Evolutionary conservation across 1,284 basidiomycete genomes (phyloP).

Genomic region (Trichosporon faecale): DNA sequence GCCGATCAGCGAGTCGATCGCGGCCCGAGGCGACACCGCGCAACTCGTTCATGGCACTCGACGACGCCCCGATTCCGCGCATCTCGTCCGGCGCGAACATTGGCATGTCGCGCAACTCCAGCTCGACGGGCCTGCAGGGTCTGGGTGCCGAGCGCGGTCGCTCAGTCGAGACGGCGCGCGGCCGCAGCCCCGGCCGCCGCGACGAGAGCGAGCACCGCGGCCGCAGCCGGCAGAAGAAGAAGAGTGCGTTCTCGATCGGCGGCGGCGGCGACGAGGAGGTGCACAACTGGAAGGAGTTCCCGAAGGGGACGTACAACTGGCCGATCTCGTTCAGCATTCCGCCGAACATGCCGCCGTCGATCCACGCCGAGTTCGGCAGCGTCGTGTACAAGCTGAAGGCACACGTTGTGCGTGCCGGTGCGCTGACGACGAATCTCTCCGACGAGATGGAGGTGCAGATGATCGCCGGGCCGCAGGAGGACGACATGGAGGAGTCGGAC

Average conservation of each 20-base stretch:
- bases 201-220: constrained; percentile 46
- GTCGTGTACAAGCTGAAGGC: constrained; percentile 80
- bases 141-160: neutral
- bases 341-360: constrained; percentile 71
- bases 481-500: constrained; percentile 73
- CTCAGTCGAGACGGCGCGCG: constrained; percentile 13
- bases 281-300: constrained; percentile 81
- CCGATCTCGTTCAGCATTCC: constrained; percentile 89
- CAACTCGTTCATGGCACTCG: constrained; percentile 9
- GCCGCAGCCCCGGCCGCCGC: constrained; percentile 19
- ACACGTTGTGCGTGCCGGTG: constrained; percentile 75
- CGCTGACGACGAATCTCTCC: constrained; percentile 70
- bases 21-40: constrained; percentile 22
- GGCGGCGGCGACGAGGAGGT: constrained; percentile 54
- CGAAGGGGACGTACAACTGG: constrained; percentile 89
- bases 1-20: constrained; percentile 22
- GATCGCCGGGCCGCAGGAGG: constrained; percentile 72
- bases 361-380: constrained; percentile 74
- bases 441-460: constrained; percentile 72
- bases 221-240: constrained; percentile 43
- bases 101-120: constrained; percentile 17
- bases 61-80: constrained; percentile 14
- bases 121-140: neutral
- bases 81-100: constrained; percentile 2
- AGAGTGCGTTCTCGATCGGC: constrained; percentile 44